A percentile compares a stretch with the other conserved stretches of the same genome.
phyloP scores from a whole-genome alignment of 257 asterid species.

The Salvia hispanica region DNA sequence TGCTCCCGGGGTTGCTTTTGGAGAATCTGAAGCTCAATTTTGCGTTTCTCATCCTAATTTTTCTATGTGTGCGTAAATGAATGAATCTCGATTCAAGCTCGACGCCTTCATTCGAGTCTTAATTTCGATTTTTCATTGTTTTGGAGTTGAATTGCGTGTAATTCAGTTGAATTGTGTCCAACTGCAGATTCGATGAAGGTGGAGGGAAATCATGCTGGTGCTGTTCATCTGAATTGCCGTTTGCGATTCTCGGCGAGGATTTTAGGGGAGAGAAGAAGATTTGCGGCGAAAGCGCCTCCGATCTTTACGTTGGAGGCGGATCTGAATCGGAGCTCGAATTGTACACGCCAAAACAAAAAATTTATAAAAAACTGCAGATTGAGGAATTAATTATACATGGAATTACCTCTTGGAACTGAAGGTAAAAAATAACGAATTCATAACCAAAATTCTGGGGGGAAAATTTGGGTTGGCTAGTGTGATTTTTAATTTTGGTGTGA shows the following conservation, averaged over 20 bases:
- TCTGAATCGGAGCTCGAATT: constrained; percentile 33
- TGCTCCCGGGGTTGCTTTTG: no score
- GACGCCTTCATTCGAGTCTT: constrained; percentile 11
- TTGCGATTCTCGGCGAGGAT: neutral
- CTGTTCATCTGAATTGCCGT: constrained; percentile 25
- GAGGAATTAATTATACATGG: constrained; percentile 63
- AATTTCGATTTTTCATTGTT: constrained; percentile 6
- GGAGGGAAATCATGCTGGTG: constrained; percentile 26
- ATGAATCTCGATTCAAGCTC: constrained; percentile 20
- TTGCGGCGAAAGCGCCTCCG: constrained; percentile 41
- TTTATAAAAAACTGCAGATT: no score
- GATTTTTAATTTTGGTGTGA: neutral
- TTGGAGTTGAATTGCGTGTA: constrained; percentile 24
- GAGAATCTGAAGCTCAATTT: constrained; percentile 54
- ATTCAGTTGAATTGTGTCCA: constrained; percentile 16
- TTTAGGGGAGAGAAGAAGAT: constrained; percentile 16
- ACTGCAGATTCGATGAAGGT: constrained; percentile 38
- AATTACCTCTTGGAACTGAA: constrained; percentile 67
- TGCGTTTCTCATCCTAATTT: no score
- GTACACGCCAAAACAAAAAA: neutral
- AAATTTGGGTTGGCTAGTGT: neutral
- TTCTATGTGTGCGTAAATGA: no score
- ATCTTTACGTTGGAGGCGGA: constrained; percentile 51
- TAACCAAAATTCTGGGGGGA: neutral
- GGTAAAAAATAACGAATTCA: constrained; percentile 42